Conservation (phyloP, 2,329 filamentous ascomycete genomes). For the Onygena corvina region DNA sequence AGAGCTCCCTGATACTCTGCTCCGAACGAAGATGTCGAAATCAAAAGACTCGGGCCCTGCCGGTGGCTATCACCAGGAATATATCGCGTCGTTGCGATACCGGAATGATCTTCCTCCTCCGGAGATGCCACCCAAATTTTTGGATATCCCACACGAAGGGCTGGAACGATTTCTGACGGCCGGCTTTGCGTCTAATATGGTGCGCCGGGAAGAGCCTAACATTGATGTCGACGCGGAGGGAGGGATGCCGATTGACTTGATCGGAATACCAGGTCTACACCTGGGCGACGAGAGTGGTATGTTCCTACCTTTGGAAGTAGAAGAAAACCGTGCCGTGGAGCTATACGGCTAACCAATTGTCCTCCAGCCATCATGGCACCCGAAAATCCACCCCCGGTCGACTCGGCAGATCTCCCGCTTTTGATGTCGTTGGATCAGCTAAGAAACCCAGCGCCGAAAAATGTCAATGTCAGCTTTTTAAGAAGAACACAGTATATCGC, state of each 20-base stretch:
- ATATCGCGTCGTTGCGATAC: constrained; percentile 90
- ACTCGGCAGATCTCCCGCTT: constrained; percentile 73
- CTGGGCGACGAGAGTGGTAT: constrained; percentile 86
- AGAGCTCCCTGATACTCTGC: not conserved
- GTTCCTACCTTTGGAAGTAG: not conserved
- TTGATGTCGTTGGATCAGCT: constrained; percentile 73
- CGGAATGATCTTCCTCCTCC: constrained; percentile 92
- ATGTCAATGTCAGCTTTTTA: constrained; percentile 78
- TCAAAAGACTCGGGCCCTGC: constrained; percentile 30
- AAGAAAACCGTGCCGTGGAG: not conserved
- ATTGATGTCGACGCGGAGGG: constrained; percentile 96
- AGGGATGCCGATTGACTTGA: constrained; percentile 90
- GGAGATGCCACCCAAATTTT: constrained; percentile 86
- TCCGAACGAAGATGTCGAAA: constrained; percentile 27
- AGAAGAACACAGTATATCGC: constrained; percentile 88
- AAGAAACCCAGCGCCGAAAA: constrained; percentile 66
- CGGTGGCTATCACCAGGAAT: constrained; percentile 68
- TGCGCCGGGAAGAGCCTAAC: constrained; percentile 83
- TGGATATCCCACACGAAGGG: constrained; percentile 91
- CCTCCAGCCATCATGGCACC: constrained; percentile 66
- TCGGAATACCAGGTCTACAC: constrained; percentile 89
- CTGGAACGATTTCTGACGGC: constrained; percentile 83
- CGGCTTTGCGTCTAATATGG: constrained; percentile 76
- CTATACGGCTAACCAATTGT: not conserved
- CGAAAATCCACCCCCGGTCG: constrained; percentile 55